Evolutionary conservation across 371 early-diverging fungal genomes (phyloP), one percentile per base, ranked within the genome.

Genomic region (Lichtheimia corymbifera): DNA sequence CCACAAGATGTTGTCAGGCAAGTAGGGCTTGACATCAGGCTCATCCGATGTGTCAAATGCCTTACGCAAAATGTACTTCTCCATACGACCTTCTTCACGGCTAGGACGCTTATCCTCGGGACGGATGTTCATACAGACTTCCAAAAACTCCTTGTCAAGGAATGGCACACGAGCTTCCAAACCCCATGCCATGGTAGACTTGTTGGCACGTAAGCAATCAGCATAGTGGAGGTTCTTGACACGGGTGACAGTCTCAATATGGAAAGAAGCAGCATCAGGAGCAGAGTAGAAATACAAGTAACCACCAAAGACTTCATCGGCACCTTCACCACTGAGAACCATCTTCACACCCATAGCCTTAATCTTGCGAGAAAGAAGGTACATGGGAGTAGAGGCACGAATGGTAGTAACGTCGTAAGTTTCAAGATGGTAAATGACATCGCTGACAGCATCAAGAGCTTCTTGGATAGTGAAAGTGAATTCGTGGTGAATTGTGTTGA

Each of bases 141-240:
- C 93, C 65, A 97, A 69, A 72, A 96, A 94, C 27, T 80, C 85
- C 76, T 84, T 87, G 82, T 96, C 97, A 40, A 96, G 77, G 90
- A 97, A 97, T 35, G 98, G 98, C 22, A 97, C 98, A 66, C 98
- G 93, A n/a, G 95, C 95, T 70, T 97, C 98, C 40, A 97, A 88
- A 63, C 98, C 98, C 97, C 96, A 97, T 2, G 98, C 98, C 97
- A 97, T 97, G 49, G 98, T 97, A 4, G 94, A 90, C 79, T 97
- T 96, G 90, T 97, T 97, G 76, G 98, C 98, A 64, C 98, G 92
- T 42, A 97, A 80, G 77, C 93, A 93, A 76, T 97, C 98, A 66
- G 94, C 83, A 25, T 93, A 93, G 74, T 97, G 96, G 59, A 97
- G 83, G 84, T 93, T 93, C 83, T 94, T 91, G 70, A 97, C 94